Conservation (phyloP, 257 asterid genomes). For the Forsythia viridissima region DNA sequence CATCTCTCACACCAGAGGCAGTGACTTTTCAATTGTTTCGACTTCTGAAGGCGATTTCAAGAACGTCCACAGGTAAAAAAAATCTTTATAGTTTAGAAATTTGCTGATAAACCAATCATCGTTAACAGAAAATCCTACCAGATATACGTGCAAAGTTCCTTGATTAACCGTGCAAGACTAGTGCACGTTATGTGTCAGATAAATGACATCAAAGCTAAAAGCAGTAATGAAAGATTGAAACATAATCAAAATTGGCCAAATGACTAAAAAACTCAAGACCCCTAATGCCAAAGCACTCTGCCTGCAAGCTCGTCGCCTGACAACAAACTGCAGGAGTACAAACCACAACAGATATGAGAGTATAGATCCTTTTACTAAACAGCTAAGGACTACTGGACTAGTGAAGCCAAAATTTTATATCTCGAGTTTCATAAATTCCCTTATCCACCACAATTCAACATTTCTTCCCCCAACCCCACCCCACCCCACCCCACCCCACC, state of each 20-base stretch:
- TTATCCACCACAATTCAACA: not conserved
- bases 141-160: not conserved
- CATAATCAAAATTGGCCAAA: not conserved
- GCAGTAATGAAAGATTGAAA: not conserved
- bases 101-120: slow-evolving; percentile 59
- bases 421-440: not conserved
- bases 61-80: slow-evolving; percentile 68
- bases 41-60: slow-evolving; percentile 67
- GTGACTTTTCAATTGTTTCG: slow-evolving; percentile 42
- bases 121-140: not conserved
- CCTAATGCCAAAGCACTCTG: not conserved
- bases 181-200: not conserved
- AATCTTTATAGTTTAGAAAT: slow-evolving; percentile 76
- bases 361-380: not conserved
- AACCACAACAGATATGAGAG: slow-evolving; percentile 12
- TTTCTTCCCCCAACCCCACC: not conserved
- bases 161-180: not conserved
- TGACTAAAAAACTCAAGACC: not conserved
- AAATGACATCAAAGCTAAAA: slow-evolving; percentile 1
- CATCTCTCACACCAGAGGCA: not conserved
- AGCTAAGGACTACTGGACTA: not conserved
- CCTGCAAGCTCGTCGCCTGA: not conserved
- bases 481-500: not conserved
- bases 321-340: not conserved
- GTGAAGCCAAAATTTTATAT: not conserved